Percentiles rank a stretch among this genome's conserved stretches.
phyloP scores from a whole-genome alignment of 164 flowering plant genomes.

The Taxillus chinensis region DNA sequence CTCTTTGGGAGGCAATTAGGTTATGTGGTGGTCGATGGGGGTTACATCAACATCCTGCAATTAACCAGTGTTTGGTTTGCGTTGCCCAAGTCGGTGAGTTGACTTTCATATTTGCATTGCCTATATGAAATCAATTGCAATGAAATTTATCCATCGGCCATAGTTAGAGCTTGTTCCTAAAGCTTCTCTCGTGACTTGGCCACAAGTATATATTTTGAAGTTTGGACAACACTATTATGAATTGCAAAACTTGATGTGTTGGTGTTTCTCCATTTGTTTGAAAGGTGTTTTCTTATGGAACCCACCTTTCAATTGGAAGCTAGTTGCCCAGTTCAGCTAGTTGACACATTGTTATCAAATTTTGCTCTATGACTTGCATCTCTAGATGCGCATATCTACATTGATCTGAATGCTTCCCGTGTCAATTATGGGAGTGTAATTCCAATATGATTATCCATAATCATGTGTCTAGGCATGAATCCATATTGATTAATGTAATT shows the following conservation, averaged over 20 bases:
- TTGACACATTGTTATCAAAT: not conserved
- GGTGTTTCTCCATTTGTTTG: not conserved
- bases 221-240: not conserved
- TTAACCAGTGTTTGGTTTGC: constrained; percentile 34
- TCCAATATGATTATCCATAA: too few relatives aligned
- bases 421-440: too few relatives aligned
- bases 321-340: not conserved
- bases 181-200: not conserved
- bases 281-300: not conserved
- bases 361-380: not conserved
- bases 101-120: constrained; percentile 1
- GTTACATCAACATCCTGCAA: constrained; percentile 31
- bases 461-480: too few relatives aligned
- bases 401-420: too few relatives aligned
- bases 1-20: constrained; percentile 60
- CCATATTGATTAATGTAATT: too few relatives aligned
- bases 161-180: not conserved
- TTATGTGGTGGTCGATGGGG: constrained; percentile 39
- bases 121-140: not conserved
- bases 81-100: constrained; percentile 57
- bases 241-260: not conserved
- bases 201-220: not conserved
- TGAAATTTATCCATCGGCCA: not conserved
- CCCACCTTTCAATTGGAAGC: not conserved
- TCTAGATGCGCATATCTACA: too few relatives aligned